phyloP scores from a whole-genome alignment of 192 early-diverging fungal species.

The Coemansia sp. region DNA sequence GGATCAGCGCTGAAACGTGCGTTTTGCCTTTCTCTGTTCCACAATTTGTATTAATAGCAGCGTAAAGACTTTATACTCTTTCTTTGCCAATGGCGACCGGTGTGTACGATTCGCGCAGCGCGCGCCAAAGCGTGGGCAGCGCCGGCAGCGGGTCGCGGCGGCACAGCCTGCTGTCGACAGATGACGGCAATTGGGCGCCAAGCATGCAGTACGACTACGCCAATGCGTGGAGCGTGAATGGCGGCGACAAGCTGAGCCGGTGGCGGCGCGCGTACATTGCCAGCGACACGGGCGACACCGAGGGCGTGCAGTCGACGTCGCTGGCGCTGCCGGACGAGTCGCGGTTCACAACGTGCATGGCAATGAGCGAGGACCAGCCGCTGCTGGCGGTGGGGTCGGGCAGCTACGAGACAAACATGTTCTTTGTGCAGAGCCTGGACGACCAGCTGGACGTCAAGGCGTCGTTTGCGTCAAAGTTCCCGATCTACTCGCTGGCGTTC shows the following conservation, averaged over 20 bases:
- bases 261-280: constrained; percentile 45
- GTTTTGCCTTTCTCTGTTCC: neutral
- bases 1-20: neutral
- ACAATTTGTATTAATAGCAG: neutral
- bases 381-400: constrained; percentile 50
- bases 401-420: constrained; percentile 51
- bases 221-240: constrained; percentile 3
- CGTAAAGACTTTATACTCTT: neutral
- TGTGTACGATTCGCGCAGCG: constrained; percentile 8
- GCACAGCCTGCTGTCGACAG: constrained; percentile 37
- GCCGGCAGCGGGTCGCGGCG: constrained; percentile 31
- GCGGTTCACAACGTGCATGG: constrained; percentile 51
- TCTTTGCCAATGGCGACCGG: constrained; percentile 3
- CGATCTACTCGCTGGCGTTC: constrained; percentile 49
- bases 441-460: constrained; percentile 49
- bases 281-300: constrained; percentile 33
- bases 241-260: constrained; percentile 11
- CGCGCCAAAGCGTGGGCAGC: constrained; percentile 30
- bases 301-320: constrained; percentile 45
- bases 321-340: constrained; percentile 43
- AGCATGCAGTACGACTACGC: constrained; percentile 9
- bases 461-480: constrained; percentile 54
- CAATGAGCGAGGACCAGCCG: constrained; percentile 44
- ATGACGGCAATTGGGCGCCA: neutral
- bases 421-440: constrained; percentile 49